Evolutionary conservation across 2,329 filamentous ascomycete genomes (phyloP), one percentile per base, ranked within the genome.

Genomic region (Xylariaceae sp.): DNA sequence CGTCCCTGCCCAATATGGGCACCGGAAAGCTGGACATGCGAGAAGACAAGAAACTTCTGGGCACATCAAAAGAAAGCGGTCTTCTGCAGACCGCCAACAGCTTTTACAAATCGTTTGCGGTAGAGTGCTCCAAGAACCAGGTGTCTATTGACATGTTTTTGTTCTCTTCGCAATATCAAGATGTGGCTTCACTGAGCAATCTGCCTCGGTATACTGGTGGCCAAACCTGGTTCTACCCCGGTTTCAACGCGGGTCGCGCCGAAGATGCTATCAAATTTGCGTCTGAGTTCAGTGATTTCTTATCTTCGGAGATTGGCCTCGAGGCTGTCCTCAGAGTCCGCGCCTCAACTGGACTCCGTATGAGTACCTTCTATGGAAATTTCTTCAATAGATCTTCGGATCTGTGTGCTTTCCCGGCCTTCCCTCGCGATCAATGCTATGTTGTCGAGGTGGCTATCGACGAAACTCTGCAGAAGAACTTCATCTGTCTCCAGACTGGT

Each of bases 361-460:
- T 97, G 87, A 95, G 85, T 71, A 91, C 92, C 2, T 98, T 98
- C 71, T 98, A 97, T 67, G 93, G 93, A 56, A 98, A 98, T 73
- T 98, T 98, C 71, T 98, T 98, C 77, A 98, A 97, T 74, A 82
- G 93, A 57, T 95, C 89, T 64, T 96, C 91, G 14, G 93, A 98
- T 70, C 81, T 98, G 23, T 97, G 93, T 66, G 93, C 93, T 11
- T 98, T 98, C 77, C 93, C 93, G 2, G 91, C 93, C 0, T 97
- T 98, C 75, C 93, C 93, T 23, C 85, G 93, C 63, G 93, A 98
- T 61, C 93, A 98, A 67, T 90, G 88, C 53, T 97, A 97, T 64
- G 93, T 97, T 35, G 92, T 98, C 17, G 93, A 98, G 68, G 94
- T 98, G 44, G 91, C 93, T 12, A 97, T 98, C 55, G 93, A 98